Percentiles rank a stretch among this genome's conserved stretches.
These are phyloP conservation scores for Boletus subparvulus DNA, from an alignment of 768 basidiomycete species.

Conservation along the genomic window DNA sequence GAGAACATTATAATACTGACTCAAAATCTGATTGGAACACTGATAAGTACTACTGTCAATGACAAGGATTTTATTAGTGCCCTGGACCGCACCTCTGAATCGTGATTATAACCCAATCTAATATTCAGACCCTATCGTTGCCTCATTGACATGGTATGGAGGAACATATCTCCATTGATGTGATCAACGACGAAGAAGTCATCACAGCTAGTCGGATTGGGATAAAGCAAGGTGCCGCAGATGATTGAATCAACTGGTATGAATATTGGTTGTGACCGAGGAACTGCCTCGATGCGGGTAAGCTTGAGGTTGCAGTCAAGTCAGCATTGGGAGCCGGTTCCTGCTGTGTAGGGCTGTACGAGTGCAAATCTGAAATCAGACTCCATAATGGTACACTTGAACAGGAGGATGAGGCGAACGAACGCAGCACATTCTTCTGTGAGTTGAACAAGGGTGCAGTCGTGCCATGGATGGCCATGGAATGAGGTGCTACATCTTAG, in stretches of 20 bases:
- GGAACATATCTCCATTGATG: not conserved
- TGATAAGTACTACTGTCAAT: no score
- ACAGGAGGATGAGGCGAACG: not conserved
- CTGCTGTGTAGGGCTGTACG: not conserved
- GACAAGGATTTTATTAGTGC: no score
- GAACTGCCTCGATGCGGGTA: not conserved
- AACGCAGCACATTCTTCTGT: not conserved
- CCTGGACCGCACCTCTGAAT: no score
- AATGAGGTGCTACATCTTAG: slow-evolving; percentile 32
- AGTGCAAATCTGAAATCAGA: slow-evolving; percentile 1
- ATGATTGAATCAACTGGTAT: not conserved
- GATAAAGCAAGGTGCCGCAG: not conserved
- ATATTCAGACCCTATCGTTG: no score
- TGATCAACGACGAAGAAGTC: not conserved
- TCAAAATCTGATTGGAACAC: no score
- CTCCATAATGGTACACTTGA: not conserved
- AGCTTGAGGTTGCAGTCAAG: not conserved
- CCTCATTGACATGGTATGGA: not conserved
- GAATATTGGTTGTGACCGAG: not conserved
- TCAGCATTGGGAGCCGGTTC: not conserved
- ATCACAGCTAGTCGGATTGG: not conserved
- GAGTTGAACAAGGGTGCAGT: slow-evolving; percentile 15
- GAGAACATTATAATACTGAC: no score
- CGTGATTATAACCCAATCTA: no score
- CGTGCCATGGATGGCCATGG: slow-evolving; percentile 23